Evolutionary conservation across 371 early-diverging fungal species (phyloP), one percentile per base, ranked within the genome.

Genomic region (Mortierella sp.): DNA sequence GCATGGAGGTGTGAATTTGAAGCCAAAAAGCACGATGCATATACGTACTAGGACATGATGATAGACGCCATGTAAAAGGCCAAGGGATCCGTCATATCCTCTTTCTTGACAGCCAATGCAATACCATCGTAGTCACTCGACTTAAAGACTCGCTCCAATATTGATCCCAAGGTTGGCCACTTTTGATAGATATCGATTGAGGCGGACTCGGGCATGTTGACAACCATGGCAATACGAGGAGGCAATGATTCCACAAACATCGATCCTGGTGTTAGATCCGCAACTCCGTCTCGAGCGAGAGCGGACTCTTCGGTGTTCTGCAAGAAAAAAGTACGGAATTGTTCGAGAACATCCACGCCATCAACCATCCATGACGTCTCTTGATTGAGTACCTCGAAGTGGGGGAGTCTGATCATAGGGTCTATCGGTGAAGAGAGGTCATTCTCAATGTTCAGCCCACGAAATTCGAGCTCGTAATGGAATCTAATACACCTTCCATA

Each of bases 21-120:
- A 14, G 16, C 38, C 41, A 42, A 26, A 49, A 28, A 56, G 2
- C 34, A 39, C 4, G 38, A 58, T 58, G 51, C 23, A 51, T 12
- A 7, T 42, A 60, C 42, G 39, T 51, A 60, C 60, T 60, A 60
- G 0, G 58, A 58, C 26, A 58, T 13, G 23, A 60, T 19, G 28
- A 60, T 27, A 3, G 24, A 39, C 13, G 50, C 12, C 31, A 60
- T 23, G 39, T 60, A 60, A 4, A 9, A 30, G 8, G 19, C 60
- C 27, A 60, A 16, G 12, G 60, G 51, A 21, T 60, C 60, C 2
- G 1, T 13, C 41, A 50, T n/a, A 39, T 51, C 42, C 26, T 60
- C 60, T 3, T 51, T 23, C 21, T 7, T 49, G 2, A 58, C 26
- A 50, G 59, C 59, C 14, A 19, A 21, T 14, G 39, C 10, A 2